These are phyloP conservation scores for Rosa persica DNA, from an alignment of 306 rosid species.

Conservation along the genomic window DNA sequence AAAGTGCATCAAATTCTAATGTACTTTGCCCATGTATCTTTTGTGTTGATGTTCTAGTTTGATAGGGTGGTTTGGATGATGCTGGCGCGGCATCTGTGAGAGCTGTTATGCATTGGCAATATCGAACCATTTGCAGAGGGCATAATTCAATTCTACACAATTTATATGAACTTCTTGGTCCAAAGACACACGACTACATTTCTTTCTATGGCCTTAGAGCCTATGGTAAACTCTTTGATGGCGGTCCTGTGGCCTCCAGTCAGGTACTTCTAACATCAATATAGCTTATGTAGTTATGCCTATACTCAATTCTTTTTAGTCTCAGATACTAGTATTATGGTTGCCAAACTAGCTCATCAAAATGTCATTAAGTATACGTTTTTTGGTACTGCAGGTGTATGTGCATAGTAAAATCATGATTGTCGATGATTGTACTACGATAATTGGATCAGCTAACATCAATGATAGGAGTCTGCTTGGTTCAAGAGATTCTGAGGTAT, in stretches of 20 bases:
- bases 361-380: constrained; percentile 7
- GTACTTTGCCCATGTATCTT: constrained; percentile 4
- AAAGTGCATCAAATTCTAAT: background rate
- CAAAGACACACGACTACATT: constrained; percentile 76
- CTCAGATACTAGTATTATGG: background rate
- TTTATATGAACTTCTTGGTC: constrained; percentile 69
- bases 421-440: constrained; percentile 68
- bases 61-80: constrained; percentile 99
- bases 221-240: constrained; percentile 76
- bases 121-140: constrained; percentile 96
- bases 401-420: constrained; percentile 99
- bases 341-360: background rate
- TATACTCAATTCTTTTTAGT: background rate
- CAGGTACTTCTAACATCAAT: constrained; percentile 56
- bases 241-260: constrained; percentile 90
- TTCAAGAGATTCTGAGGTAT: constrained; percentile 96
- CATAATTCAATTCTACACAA: constrained; percentile 73
- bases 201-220: constrained; percentile 93
- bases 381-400: constrained; percentile 60
- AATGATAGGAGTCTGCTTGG: constrained; percentile 98
- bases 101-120: constrained; percentile 99
- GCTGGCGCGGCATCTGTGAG: constrained; percentile 98
- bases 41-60: constrained; percentile 26
- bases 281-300: background rate
- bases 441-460: constrained; percentile 97